Percentiles rank a stretch among this genome's conserved stretches.
Conservation (phyloP, 2,329 filamentous ascomycete genomes). For the Claviceps arundinis region DNA sequence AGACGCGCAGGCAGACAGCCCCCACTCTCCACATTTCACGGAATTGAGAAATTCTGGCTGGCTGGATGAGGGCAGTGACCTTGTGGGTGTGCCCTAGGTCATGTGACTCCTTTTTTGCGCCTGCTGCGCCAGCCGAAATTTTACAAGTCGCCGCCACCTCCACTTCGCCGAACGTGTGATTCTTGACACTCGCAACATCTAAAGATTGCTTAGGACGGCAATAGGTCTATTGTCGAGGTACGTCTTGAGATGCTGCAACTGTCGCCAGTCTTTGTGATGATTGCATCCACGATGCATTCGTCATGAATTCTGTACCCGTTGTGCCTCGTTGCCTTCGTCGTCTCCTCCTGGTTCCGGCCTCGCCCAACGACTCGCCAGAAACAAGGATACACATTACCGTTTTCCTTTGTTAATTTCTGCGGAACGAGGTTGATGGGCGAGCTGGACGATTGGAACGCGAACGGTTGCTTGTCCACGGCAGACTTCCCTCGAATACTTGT, state of each 20-base stretch:
- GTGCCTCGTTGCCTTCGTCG: slow-evolving; percentile 1
- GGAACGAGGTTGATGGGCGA: background rate
- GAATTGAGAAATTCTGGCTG: slow-evolving; percentile 2
- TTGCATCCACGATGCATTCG: slow-evolving; percentile 16
- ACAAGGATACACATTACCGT: background rate
- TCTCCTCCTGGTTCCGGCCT: slow-evolving; percentile 7
- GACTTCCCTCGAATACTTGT: background rate
- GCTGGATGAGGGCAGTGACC: slow-evolving; percentile 10
- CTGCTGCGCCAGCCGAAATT: slow-evolving; percentile 13
- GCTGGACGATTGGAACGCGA: background rate
- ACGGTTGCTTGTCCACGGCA: background rate
- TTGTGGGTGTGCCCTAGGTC: slow-evolving; percentile 14
- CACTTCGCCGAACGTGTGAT: slow-evolving; percentile 9
- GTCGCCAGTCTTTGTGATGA: slow-evolving; percentile 14
- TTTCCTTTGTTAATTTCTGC: background rate
- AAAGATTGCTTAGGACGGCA: slow-evolving; percentile 52
- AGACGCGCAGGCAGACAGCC: background rate
- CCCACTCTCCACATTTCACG: slow-evolving; percentile 7
- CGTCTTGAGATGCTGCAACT: slow-evolving; percentile 38
- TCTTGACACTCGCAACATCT: slow-evolving; percentile 32
- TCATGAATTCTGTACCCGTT: slow-evolving; percentile 17
- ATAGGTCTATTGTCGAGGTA: slow-evolving; percentile 49
- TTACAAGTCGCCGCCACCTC: slow-evolving; percentile 17
- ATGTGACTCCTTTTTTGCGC: slow-evolving; percentile 10
- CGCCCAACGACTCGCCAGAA: background rate